phyloP scores from a whole-genome alignment of 345 rosid genomes.

The Ricinus communis region DNA sequence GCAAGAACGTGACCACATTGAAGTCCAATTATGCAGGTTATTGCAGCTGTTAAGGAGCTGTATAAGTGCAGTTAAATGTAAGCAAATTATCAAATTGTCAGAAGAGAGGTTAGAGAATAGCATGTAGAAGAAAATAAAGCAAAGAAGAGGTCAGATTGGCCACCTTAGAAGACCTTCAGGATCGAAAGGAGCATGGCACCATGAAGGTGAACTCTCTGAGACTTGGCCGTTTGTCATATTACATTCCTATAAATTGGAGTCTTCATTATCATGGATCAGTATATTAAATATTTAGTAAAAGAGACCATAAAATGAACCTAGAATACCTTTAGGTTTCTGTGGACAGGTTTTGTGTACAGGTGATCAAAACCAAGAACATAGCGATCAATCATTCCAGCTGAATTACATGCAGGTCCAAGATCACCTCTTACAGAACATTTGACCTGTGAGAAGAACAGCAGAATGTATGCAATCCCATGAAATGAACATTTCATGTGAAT shows the following conservation, averaged over 20 bases:
- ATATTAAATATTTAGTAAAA: background rate
- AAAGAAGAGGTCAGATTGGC: conserved; percentile 1
- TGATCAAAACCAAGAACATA: conserved; percentile 40
- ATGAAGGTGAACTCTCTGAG: conserved; percentile 39
- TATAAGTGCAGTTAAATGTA: background rate
- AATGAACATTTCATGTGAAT: background rate
- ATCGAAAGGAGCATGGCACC: conserved; percentile 54
- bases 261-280: background rate
- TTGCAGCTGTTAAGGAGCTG: conserved; percentile 49
- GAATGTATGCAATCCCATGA: background rate
- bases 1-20: conserved; percentile 49
- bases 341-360: conserved; percentile 41
- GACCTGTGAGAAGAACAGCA: conserved; percentile 29
- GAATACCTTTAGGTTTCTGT: conserved; percentile 44
- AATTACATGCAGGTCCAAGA: conserved; percentile 50
- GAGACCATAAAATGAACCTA: background rate
- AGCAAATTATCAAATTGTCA: background rate
- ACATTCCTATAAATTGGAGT: conserved; percentile 36
- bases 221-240: conserved; percentile 32
- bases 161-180: conserved; percentile 53
- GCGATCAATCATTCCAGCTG: conserved; percentile 53
- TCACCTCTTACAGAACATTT: conserved; percentile 47
- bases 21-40: conserved; percentile 47
- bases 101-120: background rate
- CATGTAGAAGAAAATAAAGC: background rate